phyloP scores from a whole-genome alignment of 495 filamentous ascomycete species.

The Penicillium macrosclerotiorum region DNA sequence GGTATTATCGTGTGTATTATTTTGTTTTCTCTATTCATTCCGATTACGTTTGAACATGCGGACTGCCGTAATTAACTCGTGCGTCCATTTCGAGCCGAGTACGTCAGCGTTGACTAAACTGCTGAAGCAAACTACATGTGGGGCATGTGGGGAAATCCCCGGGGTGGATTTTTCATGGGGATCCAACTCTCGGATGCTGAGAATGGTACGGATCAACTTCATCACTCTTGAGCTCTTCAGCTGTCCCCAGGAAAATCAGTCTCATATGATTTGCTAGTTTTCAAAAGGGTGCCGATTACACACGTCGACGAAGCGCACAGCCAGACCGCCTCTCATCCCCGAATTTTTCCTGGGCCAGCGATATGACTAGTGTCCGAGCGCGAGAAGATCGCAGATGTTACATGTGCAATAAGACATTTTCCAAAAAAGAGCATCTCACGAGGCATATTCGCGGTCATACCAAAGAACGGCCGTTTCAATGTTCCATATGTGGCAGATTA shows the following conservation, averaged over 20 bases:
- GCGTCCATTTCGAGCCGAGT: no score
- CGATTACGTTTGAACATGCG: not conserved
- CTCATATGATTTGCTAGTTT: no score
- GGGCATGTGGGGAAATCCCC: constrained; percentile 6
- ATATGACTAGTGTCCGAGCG: constrained; percentile 7
- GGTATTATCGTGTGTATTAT: not conserved
- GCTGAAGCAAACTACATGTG: constrained; percentile 4
- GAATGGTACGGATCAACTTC: no score
- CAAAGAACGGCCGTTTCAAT: constrained; percentile 31
- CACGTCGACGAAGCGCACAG: no score
- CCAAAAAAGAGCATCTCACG: constrained; percentile 32
- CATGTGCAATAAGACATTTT: constrained; percentile 26
- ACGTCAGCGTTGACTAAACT: no score
- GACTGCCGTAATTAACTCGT: no score
- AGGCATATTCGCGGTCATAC: constrained; percentile 35
- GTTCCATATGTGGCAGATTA: constrained; percentile 26
- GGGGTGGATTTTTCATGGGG: no score
- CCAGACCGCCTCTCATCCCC: no score
- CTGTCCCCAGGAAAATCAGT: not conserved
- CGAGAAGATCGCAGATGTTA: constrained; percentile 14
- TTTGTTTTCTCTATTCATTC: not conserved
- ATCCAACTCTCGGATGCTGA: no score
- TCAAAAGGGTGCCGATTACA: no score
- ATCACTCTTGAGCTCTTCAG: not conserved
- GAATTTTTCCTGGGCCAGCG: not conserved